phyloP scores from a whole-genome alignment of 2,329 filamentous ascomycete genomes.

The Trichoderma pleuroti region DNA sequence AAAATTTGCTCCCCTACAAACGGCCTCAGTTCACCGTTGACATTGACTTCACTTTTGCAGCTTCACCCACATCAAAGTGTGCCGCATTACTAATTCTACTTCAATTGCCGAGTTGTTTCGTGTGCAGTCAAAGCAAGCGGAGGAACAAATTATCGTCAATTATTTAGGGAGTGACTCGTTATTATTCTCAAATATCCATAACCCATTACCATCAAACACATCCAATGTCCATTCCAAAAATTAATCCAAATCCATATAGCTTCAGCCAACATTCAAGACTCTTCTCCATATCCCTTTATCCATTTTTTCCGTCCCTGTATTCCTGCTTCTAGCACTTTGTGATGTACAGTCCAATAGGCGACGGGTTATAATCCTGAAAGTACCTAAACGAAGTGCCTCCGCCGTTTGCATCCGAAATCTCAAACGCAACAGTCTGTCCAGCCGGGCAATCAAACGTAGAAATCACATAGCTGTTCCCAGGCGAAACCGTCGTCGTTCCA shows the following conservation, averaged over 20 bases:
- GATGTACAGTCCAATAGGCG: slow-evolving; percentile 41
- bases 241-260: not conserved
- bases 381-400: slow-evolving; percentile 53
- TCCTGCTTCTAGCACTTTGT: slow-evolving; percentile 28
- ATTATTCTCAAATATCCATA: not conserved
- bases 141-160: not conserved
- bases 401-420: slow-evolving; percentile 41
- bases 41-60: not conserved
- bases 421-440: slow-evolving; percentile 48
- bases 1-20: not conserved
- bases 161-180: not conserved
- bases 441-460: slow-evolving; percentile 52
- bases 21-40: not conserved
- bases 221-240: not conserved
- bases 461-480: slow-evolving; percentile 54
- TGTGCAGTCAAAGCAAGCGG: not conserved
- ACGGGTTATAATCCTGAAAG: slow-evolving; percentile 61
- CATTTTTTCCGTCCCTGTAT: not conserved
- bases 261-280: not conserved
- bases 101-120: not conserved
- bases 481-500: slow-evolving; percentile 42
- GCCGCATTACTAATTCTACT: not conserved
- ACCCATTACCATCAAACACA: not conserved
- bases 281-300: not conserved
- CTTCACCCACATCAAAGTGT: not conserved